Conservation (phyloP, 768 basidiomycete genomes). For the Boletus patriciae region DNA sequence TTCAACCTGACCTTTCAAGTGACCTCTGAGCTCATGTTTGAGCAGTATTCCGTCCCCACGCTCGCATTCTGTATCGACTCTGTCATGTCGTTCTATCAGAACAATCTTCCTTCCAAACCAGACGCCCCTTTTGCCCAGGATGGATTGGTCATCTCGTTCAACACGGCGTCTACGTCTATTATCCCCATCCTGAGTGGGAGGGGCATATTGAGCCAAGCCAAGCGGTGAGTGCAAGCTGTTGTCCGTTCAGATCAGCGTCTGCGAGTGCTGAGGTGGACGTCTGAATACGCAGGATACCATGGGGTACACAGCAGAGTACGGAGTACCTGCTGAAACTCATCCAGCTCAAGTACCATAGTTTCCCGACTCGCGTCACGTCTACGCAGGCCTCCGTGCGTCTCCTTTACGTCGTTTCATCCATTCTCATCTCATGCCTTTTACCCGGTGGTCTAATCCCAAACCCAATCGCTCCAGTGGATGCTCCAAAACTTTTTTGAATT, state of each 20-base stretch:
- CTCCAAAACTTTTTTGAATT: slow-evolving; percentile 84
- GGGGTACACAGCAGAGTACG: slow-evolving; percentile 87
- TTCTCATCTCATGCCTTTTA: background rate
- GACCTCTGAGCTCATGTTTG: slow-evolving; percentile 95
- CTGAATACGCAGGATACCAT: slow-evolving; percentile 74
- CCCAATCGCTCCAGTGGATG: slow-evolving; percentile 94
- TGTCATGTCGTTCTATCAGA: slow-evolving; percentile 89
- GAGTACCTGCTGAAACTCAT: slow-evolving; percentile 92
- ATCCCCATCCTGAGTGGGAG: slow-evolving; percentile 84
- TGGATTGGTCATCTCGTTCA: slow-evolving; percentile 88
- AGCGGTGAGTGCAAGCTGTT: slow-evolving; percentile 55
- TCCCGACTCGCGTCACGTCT: slow-evolving; percentile 79
- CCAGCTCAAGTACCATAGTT: slow-evolving; percentile 93
- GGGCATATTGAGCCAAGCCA: slow-evolving; percentile 81
- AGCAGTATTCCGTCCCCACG: slow-evolving; percentile 84
- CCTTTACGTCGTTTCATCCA: too few relatives aligned
- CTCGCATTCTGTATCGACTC: slow-evolving; percentile 88
- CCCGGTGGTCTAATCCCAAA: background rate
- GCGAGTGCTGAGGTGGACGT: background rate
- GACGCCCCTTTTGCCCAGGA: slow-evolving; percentile 52
- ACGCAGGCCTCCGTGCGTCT: slow-evolving; percentile 70
- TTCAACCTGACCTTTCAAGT: slow-evolving; percentile 46
- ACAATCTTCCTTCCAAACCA: slow-evolving; percentile 45
- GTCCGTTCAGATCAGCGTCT: background rate
- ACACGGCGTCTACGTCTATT: slow-evolving; percentile 86